phyloP scores from a whole-genome alignment of 129 eudicot genomes.

The Helianthus tuberosus region DNA sequence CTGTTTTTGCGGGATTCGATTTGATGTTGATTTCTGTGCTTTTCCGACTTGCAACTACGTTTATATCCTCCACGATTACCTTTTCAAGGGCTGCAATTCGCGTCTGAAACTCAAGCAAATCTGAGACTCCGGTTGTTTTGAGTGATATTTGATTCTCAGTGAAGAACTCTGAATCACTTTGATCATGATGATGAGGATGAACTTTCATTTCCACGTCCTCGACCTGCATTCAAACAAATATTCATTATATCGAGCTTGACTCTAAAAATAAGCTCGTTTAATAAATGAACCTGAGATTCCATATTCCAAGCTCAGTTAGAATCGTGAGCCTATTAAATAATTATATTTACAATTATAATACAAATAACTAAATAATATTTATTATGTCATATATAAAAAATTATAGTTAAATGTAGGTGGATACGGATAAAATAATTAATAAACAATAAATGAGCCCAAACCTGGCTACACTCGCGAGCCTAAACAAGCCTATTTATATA shows the following conservation, averaged over 20 bases:
- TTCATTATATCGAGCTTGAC: not conserved
- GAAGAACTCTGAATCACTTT: slow-evolving; percentile 20
- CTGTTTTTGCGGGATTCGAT: slow-evolving; percentile 36
- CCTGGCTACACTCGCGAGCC: too few species aligned
- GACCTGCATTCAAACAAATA: slow-evolving; percentile 17
- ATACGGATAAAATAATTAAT: too few species aligned
- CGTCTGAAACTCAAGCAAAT: slow-evolving; percentile 61
- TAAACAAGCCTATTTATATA: too few species aligned
- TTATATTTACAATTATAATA: too few species aligned
- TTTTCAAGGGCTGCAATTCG: slow-evolving; percentile 68
- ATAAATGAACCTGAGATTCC: too few species aligned
- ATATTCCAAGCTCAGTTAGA: too few species aligned
- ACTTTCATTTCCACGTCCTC: slow-evolving; percentile 47
- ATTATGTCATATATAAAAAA: too few species aligned
- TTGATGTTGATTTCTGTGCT: slow-evolving; percentile 30
- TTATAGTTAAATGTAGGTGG: too few species aligned
- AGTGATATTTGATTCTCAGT: slow-evolving; percentile 29
- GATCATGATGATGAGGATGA: slow-evolving; percentile 31
- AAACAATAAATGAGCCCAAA: too few species aligned
- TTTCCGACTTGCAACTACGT: slow-evolving; percentile 37
- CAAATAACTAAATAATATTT: too few species aligned
- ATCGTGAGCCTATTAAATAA: too few species aligned
- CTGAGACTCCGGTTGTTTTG: slow-evolving; percentile 40
- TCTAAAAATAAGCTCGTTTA: too few species aligned
- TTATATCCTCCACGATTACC: slow-evolving; percentile 49